Percentiles rank a stretch among this genome's conserved stretches.
Conservation (phyloP, 306 rosid species). For the Quercus ilex region DNA sequence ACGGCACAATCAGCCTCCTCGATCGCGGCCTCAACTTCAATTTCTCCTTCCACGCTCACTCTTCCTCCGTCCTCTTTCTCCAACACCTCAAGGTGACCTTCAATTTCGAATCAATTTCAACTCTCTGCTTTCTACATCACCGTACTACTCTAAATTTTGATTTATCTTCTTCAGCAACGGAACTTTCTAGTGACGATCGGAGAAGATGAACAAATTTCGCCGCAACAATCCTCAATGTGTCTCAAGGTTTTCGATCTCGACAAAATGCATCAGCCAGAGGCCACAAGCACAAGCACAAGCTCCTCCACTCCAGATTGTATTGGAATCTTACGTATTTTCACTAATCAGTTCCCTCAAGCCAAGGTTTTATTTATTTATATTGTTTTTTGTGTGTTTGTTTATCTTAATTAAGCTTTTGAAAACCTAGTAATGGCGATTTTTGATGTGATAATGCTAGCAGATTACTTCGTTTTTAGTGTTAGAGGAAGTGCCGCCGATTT, state of each 20-base stretch:
- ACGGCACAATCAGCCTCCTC: constrained; percentile 70
- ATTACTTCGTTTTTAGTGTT: constrained; percentile 83
- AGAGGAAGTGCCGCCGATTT: constrained; percentile 94
- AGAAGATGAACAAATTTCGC: constrained; percentile 76
- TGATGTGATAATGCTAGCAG: constrained; percentile 42
- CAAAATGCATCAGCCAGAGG: constrained; percentile 70
- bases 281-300: constrained; percentile 64
- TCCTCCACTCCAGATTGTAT: constrained; percentile 80
- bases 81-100: constrained; percentile 87
- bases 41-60: constrained; percentile 77
- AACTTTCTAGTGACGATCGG: constrained; percentile 80
- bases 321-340: constrained; percentile 90
- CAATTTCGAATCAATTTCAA: background rate
- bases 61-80: constrained; percentile 73
- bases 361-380: constrained; percentile 38
- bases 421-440: background rate
- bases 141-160: too few species aligned
- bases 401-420: constrained; percentile 19
- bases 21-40: constrained; percentile 91
- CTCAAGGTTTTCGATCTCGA: constrained; percentile 94
- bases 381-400: background rate
- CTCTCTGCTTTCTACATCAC: background rate
- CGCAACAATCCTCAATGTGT: constrained; percentile 74
- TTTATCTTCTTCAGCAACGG: constrained; percentile 57
- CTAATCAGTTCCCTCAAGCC: constrained; percentile 90